Percentiles rank a stretch among this genome's conserved stretches.
These are phyloP conservation scores for Groenewaldozyma auringiensis DNA, from an alignment of 1,139 yeast genomes.

Conservation along the genomic window DNA sequence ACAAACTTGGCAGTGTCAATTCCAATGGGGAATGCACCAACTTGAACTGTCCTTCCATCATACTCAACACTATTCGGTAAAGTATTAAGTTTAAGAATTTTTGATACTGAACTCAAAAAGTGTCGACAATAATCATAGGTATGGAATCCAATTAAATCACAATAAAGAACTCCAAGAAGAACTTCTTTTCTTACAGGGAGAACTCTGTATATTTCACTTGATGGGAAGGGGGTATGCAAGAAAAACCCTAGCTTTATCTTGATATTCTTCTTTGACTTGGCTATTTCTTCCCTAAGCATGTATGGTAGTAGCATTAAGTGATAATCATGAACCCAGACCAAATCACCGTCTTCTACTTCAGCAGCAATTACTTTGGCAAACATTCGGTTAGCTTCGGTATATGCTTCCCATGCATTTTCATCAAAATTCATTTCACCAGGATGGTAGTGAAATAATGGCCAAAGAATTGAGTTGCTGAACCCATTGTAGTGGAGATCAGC, in stretches of 20 bases:
- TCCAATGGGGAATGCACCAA: conserved; percentile 98
- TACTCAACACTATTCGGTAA: conserved; percentile 87
- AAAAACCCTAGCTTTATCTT: conserved; percentile 84
- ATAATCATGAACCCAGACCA: conserved; percentile 97
- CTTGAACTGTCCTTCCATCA: conserved; percentile 67
- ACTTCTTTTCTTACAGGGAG: conserved; percentile 93
- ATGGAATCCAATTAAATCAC: conserved; percentile 95
- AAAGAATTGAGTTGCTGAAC: conserved; percentile 79
- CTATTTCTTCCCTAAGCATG: conserved; percentile 64
- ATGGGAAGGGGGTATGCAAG: conserved; percentile 96
- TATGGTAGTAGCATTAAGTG: conserved; percentile 94
- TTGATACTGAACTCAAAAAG: conserved; percentile 82
- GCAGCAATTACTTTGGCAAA: conserved; percentile 72
- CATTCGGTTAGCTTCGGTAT: conserved; percentile 81
- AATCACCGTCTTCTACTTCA: conserved; percentile 71
- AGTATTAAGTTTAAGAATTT: conserved; percentile 75
- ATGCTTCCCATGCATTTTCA: conserved; percentile 97
- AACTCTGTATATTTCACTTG: conserved; percentile 89
- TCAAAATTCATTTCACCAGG: conserved; percentile 99
- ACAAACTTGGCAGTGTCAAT: conserved; percentile 89
- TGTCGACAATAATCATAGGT: conserved; percentile 99
- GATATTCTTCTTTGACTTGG: conserved; percentile 36
- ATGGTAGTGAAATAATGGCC: conserved; percentile 98
- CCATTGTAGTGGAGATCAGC: conserved; percentile 98
- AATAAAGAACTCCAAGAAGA: conserved; percentile 80